Base-by-base conservation (phyloP, 495 filamentous ascomycete species). In the Beverwykella pulmonaria region DNA sequence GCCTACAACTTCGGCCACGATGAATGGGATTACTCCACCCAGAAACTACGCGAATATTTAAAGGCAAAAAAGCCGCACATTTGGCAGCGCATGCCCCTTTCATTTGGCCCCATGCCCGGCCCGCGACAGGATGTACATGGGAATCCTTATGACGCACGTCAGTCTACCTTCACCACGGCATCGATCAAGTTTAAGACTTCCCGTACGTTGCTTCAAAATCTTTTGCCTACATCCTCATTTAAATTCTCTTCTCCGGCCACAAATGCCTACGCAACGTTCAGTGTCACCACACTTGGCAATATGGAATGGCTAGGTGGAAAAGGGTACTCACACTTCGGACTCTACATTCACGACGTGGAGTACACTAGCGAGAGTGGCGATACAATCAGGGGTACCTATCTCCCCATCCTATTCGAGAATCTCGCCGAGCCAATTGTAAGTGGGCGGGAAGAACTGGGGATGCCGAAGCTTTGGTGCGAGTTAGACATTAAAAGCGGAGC, bases 1-100 rank as follows among this genome's bases (percentile, higher is more conserved):
- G 69, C 71, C 26, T 86, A 87, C 62, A 86, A 84, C 62, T 85
- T 84, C 65, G 81, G 82, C 30, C 83, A 87, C 66, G 84, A 88
- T 62, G 86, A 86, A 54, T 82, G 77, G 63, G 83, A 87, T 67
- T 73, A 84, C 62, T 80, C 85, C 1, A 75, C 75, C 1, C 79
- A 84, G 44, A 66, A 78, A 29, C 76, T 88, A 8, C 79, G 77
- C 2, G 77, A 82, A 53, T 80, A 79, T 64, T 71, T 81, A 79
- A 81, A 79, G 77, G 52, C 72, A 2, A 75, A 79, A 23, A 79
- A 73, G 20, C 73, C 79, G 0, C 74, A 77, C 44, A 65, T 79
- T 27, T 82, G 80, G 59, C 82, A 78, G 78, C 78, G 84, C 1
- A 79, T 81, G 67, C 86, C 84, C 2, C 75, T 83, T n/a, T 78